phyloP scores from a whole-genome alignment of 2,329 filamentous ascomycete genomes.

The Xylaria sp. region DNA sequence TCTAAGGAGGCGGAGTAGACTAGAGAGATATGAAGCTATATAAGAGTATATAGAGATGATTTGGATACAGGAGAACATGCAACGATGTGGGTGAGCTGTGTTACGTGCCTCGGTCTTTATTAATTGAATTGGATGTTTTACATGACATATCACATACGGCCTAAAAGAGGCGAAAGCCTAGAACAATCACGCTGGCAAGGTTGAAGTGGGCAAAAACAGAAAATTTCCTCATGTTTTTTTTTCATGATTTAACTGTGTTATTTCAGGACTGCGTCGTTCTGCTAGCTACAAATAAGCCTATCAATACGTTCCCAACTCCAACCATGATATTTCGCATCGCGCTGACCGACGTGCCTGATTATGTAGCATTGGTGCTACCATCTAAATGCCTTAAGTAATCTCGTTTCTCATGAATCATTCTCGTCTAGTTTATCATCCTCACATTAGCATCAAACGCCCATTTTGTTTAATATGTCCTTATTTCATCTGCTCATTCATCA shows the following conservation, averaged over 20 bases:
- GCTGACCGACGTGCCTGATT: too few species aligned
- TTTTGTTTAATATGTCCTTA: background rate
- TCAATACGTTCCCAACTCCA: too few species aligned
- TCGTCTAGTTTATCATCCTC: background rate
- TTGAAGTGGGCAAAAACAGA: too few species aligned
- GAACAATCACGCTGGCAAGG: too few species aligned
- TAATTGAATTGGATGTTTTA: background rate
- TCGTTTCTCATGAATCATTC: background rate
- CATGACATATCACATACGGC: background rate
- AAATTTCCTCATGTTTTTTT: too few species aligned
- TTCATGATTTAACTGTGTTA: background rate
- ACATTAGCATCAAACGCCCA: background rate
- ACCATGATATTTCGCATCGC: too few species aligned
- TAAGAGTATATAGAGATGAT: background rate
- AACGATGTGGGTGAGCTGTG: background rate
- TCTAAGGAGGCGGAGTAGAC: conserved; percentile 12
- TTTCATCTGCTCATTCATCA: conserved; percentile 58
- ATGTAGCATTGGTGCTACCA: background rate
- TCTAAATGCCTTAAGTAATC: background rate
- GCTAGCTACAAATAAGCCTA: background rate
- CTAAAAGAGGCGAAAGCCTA: too few species aligned
- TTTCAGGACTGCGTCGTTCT: too few species aligned
- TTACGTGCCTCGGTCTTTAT: background rate
- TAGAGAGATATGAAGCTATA: background rate
- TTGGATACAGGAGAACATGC: background rate